These are phyloP conservation scores for Coniochaeta sp. DNA, from an alignment of 2,329 filamentous ascomycete species.

Conservation along the genomic window DNA sequence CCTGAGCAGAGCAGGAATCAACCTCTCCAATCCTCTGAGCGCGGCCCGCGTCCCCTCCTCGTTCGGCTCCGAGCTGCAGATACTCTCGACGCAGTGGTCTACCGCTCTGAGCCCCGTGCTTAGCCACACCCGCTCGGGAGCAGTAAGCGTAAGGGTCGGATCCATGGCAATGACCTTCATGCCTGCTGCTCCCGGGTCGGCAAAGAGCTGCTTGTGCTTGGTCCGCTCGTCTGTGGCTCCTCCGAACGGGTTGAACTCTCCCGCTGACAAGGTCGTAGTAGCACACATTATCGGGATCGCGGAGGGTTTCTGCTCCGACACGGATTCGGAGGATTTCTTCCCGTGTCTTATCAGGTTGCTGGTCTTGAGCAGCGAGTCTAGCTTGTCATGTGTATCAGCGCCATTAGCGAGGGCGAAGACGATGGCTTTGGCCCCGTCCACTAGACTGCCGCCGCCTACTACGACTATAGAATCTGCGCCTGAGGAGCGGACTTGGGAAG, in stretches of 20 bases:
- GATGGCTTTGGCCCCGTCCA: constrained; percentile 11
- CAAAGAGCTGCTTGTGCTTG: constrained; percentile 11
- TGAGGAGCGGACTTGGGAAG: constrained; percentile 4
- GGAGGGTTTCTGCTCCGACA: constrained; percentile 2
- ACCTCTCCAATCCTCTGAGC: constrained; percentile 24
- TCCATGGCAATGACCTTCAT: constrained; percentile 42
- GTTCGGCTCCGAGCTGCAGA: constrained; percentile 28
- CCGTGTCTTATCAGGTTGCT: background rate
- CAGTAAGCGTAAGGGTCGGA: constrained; percentile 35
- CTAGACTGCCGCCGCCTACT: constrained; percentile 12
- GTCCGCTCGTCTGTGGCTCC: constrained; percentile 13
- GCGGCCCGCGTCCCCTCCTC: constrained; percentile 24
- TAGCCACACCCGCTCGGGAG: constrained; percentile 40
- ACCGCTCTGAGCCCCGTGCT: constrained; percentile 42
- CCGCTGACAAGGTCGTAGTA: constrained; percentile 14
- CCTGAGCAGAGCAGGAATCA: constrained; percentile 33
- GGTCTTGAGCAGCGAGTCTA: constrained; percentile 8
- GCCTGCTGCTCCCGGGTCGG: constrained; percentile 22
- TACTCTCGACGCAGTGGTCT: constrained; percentile 46
- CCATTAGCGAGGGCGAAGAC: constrained; percentile 10
- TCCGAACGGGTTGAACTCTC: constrained; percentile 13
- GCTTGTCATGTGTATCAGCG: constrained; percentile 5
- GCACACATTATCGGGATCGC: constrained; percentile 11
- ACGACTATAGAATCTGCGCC: constrained; percentile 10
- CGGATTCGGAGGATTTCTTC: too few species aligned